Evolutionary conservation across 2,329 filamentous ascomycete genomes (phyloP), one percentile per base, ranked within the genome.

Genomic region (Teratosphaeria epicoccoides): DNA sequence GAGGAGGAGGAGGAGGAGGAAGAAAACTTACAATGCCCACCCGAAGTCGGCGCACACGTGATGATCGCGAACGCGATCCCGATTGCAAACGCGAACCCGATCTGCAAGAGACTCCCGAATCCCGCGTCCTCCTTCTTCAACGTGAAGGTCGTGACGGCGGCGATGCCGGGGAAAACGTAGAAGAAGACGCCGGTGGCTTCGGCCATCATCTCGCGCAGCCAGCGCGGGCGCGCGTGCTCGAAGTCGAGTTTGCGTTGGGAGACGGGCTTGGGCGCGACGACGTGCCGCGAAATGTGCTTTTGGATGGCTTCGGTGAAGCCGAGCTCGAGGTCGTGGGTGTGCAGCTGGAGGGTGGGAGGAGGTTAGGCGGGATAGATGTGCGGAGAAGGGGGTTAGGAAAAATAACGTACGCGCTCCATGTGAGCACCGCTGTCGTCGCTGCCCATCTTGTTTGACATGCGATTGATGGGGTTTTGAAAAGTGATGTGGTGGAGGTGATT

Each of bases 31-130:
- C 44, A 52, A 72, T 65, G 61, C 5, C 61, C 58, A 46, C 79
- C 78, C 5, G 73, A 77, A 1, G 73, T 76, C 1, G 76, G 66
- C 5, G 70, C 78, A 57, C 76, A 79, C 29, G 73, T 76, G 50
- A 80, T 79, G 63, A 81, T 79, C 44, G 78, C 78, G 57, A 80
- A 78, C 12, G 77, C 75, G 59, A 81, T 80, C 3, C 79, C 78
- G 14, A 81, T 61, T 4, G 75, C 76, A 60, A 77, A 81, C 2
- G 76, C 76, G 63, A 71, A 76, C 17, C 78, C 78, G 50, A 80
- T 75, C 55, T 78, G 73, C 59, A 81, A 76, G 25, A 81, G 56
- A 57, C 70, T 75, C n/a, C 78, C 75, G 52, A 73, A 76, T 2
- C 66, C 68, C 1, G 70, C 67, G 28, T 69, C 64, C 4, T 61